Conservation (phyloP, 345 rosid species). For the Salix exigua region DNA sequence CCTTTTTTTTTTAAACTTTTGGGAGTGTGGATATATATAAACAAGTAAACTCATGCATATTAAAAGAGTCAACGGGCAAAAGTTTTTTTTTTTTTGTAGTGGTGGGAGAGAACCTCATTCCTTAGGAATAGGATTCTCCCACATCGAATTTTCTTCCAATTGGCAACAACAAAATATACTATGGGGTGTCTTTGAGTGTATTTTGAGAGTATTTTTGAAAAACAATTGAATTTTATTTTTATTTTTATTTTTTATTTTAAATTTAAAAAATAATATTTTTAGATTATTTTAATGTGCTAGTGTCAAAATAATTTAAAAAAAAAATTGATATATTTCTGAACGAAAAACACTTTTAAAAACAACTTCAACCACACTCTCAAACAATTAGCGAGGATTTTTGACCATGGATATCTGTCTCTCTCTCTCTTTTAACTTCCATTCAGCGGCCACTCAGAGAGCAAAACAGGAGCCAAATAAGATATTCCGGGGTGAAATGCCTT, state of each 20-base stretch:
- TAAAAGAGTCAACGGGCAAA: constrained; percentile 38
- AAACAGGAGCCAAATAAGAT: too few species aligned
- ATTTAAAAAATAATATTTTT: too few species aligned
- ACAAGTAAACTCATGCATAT: constrained; percentile 34
- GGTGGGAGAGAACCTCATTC: constrained; percentile 66
- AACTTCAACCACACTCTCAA: too few species aligned
- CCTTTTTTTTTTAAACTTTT: constrained; percentile 17
- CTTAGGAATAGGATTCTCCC: constrained; percentile 48
- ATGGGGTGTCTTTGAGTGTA: neutral
- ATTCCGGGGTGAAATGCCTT: too few species aligned
- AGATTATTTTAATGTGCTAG: too few species aligned
- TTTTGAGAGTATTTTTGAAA: fast-evolving
- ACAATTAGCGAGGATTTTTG: neutral
- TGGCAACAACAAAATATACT: constrained; percentile 23
- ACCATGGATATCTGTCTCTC: constrained; percentile 6
- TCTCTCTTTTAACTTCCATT: too few species aligned
- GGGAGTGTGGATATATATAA: constrained; percentile 28
- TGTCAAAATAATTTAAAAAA: too few species aligned
- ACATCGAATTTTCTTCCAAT: constrained; percentile 48
- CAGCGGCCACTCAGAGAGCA: too few species aligned
- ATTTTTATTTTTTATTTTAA: too few species aligned
- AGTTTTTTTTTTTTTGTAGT: constrained; percentile 5
- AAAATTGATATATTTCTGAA: too few species aligned
- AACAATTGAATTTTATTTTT: too few species aligned
- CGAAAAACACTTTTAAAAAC: too few species aligned